Evolutionary conservation across 345 rosid species (phyloP).

Genomic region (Moricandia arvensis): DNA sequence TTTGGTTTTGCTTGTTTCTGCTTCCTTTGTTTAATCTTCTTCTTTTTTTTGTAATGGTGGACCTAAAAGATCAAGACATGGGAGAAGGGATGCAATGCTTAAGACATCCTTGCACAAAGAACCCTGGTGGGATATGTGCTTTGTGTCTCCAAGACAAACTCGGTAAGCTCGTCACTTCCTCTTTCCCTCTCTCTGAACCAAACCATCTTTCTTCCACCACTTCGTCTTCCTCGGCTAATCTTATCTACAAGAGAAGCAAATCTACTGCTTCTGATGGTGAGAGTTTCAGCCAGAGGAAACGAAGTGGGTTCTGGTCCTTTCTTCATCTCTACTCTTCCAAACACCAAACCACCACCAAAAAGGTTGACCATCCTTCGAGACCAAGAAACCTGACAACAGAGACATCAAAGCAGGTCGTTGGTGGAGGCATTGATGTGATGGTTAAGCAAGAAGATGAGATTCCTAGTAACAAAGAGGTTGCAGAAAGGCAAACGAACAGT

Average conservation of each 20-base stretch:
- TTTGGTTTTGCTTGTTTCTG: neutral
- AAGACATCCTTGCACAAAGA: constrained; percentile 67
- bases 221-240: constrained; percentile 42
- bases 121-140: constrained; percentile 97
- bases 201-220: constrained; percentile 48
- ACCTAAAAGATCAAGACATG: constrained; percentile 55
- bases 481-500: constrained; percentile 20
- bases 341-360: constrained; percentile 15
- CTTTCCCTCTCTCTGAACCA: constrained; percentile 63
- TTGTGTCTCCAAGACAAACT: constrained; percentile 98
- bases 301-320: constrained; percentile 91
- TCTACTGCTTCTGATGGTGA: constrained; percentile 50
- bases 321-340: constrained; percentile 44
- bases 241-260: constrained; percentile 79
- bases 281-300: constrained; percentile 45
- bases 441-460: constrained; percentile 29
- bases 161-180: constrained; percentile 90
- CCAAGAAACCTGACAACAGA: constrained; percentile 2
- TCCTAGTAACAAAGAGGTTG: constrained; percentile 12
- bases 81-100: constrained; percentile 78
- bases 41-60: constrained; percentile 22
- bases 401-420: constrained; percentile 7
- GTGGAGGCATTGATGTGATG: constrained; percentile 33
- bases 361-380: constrained; percentile 24
- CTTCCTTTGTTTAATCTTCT: neutral